phyloP scores from a whole-genome alignment of 1,284 basidiomycete species.

The Ceratobasidium sp. region DNA sequence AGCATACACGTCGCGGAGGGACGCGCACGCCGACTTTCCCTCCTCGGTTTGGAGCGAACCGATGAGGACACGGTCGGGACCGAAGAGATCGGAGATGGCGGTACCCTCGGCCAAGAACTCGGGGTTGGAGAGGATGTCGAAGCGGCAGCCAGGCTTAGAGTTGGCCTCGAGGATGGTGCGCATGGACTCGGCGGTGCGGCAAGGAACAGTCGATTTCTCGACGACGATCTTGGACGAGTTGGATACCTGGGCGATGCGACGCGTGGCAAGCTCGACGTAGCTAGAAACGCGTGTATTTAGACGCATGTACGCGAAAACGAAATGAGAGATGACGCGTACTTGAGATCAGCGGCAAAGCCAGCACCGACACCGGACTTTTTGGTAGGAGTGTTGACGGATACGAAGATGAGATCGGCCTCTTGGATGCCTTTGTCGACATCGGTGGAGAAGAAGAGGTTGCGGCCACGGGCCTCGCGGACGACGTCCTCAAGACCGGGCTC shows the following conservation, averaged over 20 bases:
- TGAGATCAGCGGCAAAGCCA: constrained; percentile 97
- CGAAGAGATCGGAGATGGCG: constrained; percentile 89
- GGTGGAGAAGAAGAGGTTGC: constrained; percentile 97
- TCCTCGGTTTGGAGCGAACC: constrained; percentile 91
- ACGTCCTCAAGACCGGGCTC: constrained; percentile 96
- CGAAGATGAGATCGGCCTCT: constrained; percentile 93
- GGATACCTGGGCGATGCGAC: constrained; percentile 93
- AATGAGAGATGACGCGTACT: constrained; percentile 67
- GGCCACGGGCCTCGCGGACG: constrained; percentile 87
- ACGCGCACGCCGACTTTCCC: constrained; percentile 83
- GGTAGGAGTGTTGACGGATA: constrained; percentile 96
- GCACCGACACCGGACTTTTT: constrained; percentile 98
- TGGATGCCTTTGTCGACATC: constrained; percentile 93
- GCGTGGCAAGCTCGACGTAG: constrained; percentile 96
- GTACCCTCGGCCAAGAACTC: constrained; percentile 99
- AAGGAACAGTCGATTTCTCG: constrained; percentile 99
- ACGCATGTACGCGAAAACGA: constrained; percentile 31
- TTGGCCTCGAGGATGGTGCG: constrained; percentile 98
- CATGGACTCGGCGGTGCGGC: constrained; percentile 98
- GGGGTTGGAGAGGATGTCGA: constrained; percentile 99
- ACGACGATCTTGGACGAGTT: constrained; percentile 97
- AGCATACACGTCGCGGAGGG: constrained; percentile 85
- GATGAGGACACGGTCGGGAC: constrained; percentile 95
- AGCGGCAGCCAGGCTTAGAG: constrained; percentile 89
- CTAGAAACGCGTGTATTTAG: constrained; percentile 60